These are phyloP conservation scores for Ambrosiella cleistominuta DNA, from an alignment of 2,329 filamentous ascomycete species.

Conservation along the genomic window DNA sequence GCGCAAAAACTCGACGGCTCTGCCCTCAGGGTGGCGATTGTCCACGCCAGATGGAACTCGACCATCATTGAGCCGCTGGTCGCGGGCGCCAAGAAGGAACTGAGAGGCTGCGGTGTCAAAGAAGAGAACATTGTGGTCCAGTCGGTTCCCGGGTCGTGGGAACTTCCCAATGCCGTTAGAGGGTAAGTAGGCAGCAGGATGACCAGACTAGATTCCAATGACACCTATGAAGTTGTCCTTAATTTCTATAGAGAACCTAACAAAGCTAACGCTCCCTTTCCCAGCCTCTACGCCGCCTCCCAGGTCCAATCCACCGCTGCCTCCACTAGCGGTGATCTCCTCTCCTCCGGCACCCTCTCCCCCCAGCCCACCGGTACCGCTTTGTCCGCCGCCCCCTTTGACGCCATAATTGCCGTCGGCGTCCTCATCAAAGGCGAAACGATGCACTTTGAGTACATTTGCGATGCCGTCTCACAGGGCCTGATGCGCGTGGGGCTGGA, in stretches of 20 bases:
- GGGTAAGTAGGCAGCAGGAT: constrained; percentile 33
- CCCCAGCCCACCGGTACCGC: constrained; percentile 24
- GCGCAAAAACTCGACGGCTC: constrained; percentile 47
- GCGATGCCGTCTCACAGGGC: constrained; percentile 75
- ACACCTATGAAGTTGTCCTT: not conserved
- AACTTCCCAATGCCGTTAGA: constrained; percentile 80
- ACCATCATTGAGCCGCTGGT: constrained; percentile 76
- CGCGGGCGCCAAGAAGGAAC: constrained; percentile 58
- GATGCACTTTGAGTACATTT: constrained; percentile 99
- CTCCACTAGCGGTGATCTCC: constrained; percentile 56
- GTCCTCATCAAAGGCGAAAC: constrained; percentile 97
- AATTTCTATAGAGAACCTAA: too few relatives aligned
- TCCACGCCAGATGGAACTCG: constrained; percentile 91
- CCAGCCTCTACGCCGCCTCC: constrained; percentile 65
- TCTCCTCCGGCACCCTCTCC: constrained; percentile 47
- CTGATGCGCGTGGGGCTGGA: constrained; percentile 92
- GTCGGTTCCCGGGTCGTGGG: constrained; percentile 84
- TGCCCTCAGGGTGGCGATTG: constrained; percentile 73
- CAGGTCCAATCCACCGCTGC: constrained; percentile 61
- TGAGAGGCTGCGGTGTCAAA: constrained; percentile 63
- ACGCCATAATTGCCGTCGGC: constrained; percentile 87
- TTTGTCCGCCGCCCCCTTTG: constrained; percentile 49
- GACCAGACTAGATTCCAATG: not conserved
- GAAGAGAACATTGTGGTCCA: constrained; percentile 78
- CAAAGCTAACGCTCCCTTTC: not conserved